These are phyloP conservation scores for Aureobasidium sp. DNA, from an alignment of 2,329 filamentous ascomycete genomes.

Conservation along the genomic window DNA sequence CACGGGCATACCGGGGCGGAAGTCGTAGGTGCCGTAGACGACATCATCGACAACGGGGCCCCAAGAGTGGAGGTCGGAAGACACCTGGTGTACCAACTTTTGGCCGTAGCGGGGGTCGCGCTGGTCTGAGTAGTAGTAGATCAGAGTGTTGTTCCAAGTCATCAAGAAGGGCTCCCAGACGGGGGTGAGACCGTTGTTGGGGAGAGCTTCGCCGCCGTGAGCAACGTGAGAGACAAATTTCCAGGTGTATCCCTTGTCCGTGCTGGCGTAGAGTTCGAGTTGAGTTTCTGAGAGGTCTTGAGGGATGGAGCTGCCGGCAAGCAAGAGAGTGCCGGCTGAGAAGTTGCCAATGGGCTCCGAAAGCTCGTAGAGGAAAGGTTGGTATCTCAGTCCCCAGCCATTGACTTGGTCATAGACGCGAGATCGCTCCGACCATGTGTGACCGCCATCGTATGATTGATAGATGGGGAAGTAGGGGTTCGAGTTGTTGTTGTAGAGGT, in stretches of 20 bases:
- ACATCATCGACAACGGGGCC: constrained; percentile 55
- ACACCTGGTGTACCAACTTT: constrained; percentile 60
- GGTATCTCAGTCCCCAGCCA: constrained; percentile 60
- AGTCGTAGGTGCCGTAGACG: constrained; percentile 53
- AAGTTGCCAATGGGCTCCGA: constrained; percentile 52
- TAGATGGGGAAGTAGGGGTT: constrained; percentile 41
- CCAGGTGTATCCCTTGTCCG: constrained; percentile 57
- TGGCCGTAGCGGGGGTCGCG: constrained; percentile 59
- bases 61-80: constrained; percentile 55
- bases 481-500: constrained; percentile 39
- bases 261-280: constrained; percentile 62
- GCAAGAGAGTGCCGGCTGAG: constrained; percentile 55
- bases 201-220: constrained; percentile 53
- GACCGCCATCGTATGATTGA: constrained; percentile 39
- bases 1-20: constrained; percentile 62
- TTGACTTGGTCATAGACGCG: constrained; percentile 58
- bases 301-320: constrained; percentile 55
- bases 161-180: constrained; percentile 68
- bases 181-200: constrained; percentile 59
- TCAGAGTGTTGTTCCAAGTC: constrained; percentile 51
- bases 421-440: constrained; percentile 57
- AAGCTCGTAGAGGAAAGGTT: constrained; percentile 62
- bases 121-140: constrained; percentile 67
- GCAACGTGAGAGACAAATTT: constrained; percentile 61
- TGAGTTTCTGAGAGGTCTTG: constrained; percentile 54